Evolutionary conservation across 2,329 filamentous ascomycete species (phyloP), one percentile per base, ranked within the genome.

Genomic region (Thielaviopsis ethacetica): DNA sequence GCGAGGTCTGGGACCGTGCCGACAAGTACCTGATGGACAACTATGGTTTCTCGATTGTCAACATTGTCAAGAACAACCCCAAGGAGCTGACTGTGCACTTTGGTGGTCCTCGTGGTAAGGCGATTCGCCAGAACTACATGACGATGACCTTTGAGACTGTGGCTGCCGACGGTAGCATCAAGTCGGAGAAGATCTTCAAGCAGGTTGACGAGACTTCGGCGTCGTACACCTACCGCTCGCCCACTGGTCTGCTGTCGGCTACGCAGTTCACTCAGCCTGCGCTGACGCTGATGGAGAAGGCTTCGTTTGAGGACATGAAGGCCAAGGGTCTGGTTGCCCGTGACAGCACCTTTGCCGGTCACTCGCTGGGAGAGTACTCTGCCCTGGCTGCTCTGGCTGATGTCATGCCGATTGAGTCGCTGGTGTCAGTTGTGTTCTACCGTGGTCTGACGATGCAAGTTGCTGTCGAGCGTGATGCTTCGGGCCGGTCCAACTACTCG

Each of bases 61-160:
- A 97, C 73, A 98, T 98, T 67, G 93, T 98, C 72, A 94, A 90
- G 79, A 98, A 97, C 78, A 98, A 98, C 74, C 93, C 93, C 63
- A 96, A 96, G 78, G 93, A 97, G 75, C 84, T 98, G 59, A 98
- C 94, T 5, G 88, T 98, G 64, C 88, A 98, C 77, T 98, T 98
- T 68, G 93, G 94, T 75, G 93, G 93, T 54, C 90, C 93, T 62
- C 87, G 89, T 61, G 93, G 93, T 69, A 98, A 97, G 76, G 90
- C 89, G 56, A 98, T 98, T 66, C 89, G 93, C 63, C 86, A 95
- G 69, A 98, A 98, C 74, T 98, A 98, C 78, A 97, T 97, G 86
- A 85, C 91, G 62, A 98, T 98, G 93, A 97, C 91, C 54, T 98
- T 97, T 72, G 93, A 98, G 76, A 94, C 91, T n/a, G 90, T 98